Percentiles rank a stretch among this genome's conserved stretches.
Conservation (phyloP, 2,329 filamentous ascomycete genomes). For the Sordariomycetes sp. region DNA sequence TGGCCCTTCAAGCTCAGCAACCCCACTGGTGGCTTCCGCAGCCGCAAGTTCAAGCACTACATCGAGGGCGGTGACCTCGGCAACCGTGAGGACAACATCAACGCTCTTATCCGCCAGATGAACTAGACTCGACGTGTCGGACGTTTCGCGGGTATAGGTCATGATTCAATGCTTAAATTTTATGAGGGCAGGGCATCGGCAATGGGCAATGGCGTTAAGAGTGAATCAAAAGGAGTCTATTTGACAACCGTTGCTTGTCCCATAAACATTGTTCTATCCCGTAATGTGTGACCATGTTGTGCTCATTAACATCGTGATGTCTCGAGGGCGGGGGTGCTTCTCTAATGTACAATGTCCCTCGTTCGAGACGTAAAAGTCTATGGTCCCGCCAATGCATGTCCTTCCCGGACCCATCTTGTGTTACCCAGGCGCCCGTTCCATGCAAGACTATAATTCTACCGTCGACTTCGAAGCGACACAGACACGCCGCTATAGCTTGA, state of each 20-base stretch:
- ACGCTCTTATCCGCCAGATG: slow-evolving; percentile 93
- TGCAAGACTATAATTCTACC: not conserved
- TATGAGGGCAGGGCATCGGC: not conserved
- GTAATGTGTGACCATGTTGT: not conserved
- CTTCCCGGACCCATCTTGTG: not conserved
- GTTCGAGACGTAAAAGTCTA: not conserved
- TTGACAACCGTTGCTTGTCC: not conserved
- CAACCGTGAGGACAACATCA: slow-evolving; percentile 98
- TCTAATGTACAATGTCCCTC: not conserved
- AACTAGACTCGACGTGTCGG: slow-evolving; percentile 53
- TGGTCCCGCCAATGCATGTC: not conserved
- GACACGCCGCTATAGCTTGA: slow-evolving; percentile 49
- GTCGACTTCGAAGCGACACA: not conserved
- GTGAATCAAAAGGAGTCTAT: not conserved
- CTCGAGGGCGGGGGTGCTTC: not conserved
- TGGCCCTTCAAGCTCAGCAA: slow-evolving; percentile 99
- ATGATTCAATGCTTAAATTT: not conserved
- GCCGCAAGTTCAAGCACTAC: slow-evolving; percentile 98
- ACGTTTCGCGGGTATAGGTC: not conserved
- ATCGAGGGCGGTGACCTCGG: slow-evolving; percentile 97
- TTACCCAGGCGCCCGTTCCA: not conserved
- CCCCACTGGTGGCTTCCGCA: slow-evolving; percentile 91
- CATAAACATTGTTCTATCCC: not conserved
- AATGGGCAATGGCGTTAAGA: not conserved
- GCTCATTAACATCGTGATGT: not conserved